phyloP scores from a whole-genome alignment of 2,329 filamentous ascomycete species.

The Karstenula rhodostoma region DNA sequence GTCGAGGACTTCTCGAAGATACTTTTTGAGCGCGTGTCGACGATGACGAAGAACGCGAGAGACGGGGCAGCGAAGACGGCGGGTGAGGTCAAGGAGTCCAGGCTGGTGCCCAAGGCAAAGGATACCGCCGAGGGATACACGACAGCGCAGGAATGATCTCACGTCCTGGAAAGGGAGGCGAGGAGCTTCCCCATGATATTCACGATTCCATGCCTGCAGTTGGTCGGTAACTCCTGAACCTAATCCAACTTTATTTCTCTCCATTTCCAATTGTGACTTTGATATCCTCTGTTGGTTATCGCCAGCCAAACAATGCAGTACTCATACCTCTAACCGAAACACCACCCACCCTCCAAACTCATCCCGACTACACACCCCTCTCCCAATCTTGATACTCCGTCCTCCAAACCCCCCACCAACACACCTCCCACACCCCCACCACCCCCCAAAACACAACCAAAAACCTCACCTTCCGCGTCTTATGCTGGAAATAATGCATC shows the following conservation, averaged over 20 bases:
- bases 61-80: constrained; percentile 9
- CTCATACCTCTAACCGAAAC: too few species aligned
- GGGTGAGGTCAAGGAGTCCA: constrained; percentile 5
- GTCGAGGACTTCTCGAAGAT: constrained; percentile 30
- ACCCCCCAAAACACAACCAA: constrained; percentile 43
- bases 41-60: constrained; percentile 25
- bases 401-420: constrained; percentile 35
- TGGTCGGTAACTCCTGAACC: not conserved
- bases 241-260: not conserved
- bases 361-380: too few species aligned
- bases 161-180: too few species aligned
- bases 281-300: not conserved
- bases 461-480: constrained; percentile 43
- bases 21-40: constrained; percentile 30
- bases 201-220: not conserved
- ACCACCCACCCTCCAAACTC: not conserved
- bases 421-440: constrained; percentile 37
- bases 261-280: not conserved
- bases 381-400: not conserved
- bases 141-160: not conserved
- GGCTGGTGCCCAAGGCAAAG: not conserved
- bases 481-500: constrained; percentile 49
- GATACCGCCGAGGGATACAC: not conserved
- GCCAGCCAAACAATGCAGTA: too few species aligned
- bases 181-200: not conserved